phyloP scores from a whole-genome alignment of 1,284 basidiomycete species.

The Heterobasidion annosum region DNA sequence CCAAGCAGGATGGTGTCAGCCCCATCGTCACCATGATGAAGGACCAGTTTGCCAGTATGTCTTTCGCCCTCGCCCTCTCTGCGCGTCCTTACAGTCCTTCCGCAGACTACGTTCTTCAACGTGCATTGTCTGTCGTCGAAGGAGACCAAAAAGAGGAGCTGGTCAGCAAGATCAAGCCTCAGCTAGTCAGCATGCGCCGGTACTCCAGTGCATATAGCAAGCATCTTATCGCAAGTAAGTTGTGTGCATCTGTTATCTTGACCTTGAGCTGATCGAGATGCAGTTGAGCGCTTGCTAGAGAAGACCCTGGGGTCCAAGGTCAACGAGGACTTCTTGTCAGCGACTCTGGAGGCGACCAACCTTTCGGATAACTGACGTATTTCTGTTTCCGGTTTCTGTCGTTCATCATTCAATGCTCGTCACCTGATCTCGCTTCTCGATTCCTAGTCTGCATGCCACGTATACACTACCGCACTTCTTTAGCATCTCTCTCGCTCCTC shows the following conservation, averaged over 20 bases:
- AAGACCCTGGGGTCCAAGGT: conserved; percentile 8
- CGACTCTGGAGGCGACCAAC: background rate
- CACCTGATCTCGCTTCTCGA: background rate
- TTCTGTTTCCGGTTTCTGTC: background rate
- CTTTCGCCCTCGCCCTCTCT: background rate
- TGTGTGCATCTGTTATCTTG: background rate
- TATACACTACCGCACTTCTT: conserved; percentile 4
- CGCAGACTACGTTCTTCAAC: conserved; percentile 76
- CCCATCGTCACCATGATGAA: conserved; percentile 79
- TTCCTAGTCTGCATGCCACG: background rate
- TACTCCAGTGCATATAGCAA: conserved; percentile 69
- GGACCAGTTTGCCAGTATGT: conserved; percentile 84
- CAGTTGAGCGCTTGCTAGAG: conserved; percentile 66
- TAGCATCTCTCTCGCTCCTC: conserved; percentile 4
- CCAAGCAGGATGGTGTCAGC: conserved; percentile 52
- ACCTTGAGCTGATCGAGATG: conserved; percentile 5
- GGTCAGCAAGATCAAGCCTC: conserved; percentile 53
- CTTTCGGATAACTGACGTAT: background rate
- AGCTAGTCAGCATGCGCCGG: conserved; percentile 62
- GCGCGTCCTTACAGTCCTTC: background rate
- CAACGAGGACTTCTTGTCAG: background rate
- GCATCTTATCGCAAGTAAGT: conserved; percentile 71
- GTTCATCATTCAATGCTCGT: background rate
- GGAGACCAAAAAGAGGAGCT: conserved; percentile 63
- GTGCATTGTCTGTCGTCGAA: conserved; percentile 63